Base-by-base conservation (phyloP, 2,329 filamentous ascomycete genomes). In the Penicillium sp. region DNA sequence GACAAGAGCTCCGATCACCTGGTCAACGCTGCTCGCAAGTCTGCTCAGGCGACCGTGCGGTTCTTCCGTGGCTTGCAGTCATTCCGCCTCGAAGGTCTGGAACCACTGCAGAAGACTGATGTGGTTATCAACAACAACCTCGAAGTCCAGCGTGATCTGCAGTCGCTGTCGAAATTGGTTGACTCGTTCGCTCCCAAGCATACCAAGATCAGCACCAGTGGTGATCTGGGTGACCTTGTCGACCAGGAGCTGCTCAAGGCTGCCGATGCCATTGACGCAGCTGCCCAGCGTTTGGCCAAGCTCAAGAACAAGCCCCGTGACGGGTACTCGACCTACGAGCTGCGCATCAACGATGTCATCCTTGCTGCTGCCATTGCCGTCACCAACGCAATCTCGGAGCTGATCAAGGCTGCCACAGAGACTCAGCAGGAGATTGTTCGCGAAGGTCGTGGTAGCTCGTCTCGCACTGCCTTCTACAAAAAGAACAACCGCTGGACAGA, bases 401-500 rank as follows among this genome's bases (percentile, higher is more conserved):
- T 99, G 55, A 97, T 99, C 80, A 93, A 94, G 75, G 94, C 94
- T 1, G 94, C 94, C 7, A 95, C 93, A 0, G 86, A 84, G 17
- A 95, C 93, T 1, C 94, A 99, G 73, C 87, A 96, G 72, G 94
- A 99, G 77, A 99, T 99, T 69, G 94, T 99, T 41, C 88, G 91
- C 62, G 91, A 96, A 60, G 94, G 94, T 8, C 88, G 90, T 19
- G 94, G 94, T 35, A 89, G 88, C 26, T 90, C 90, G 49, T 95
- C 91, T 42, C 85, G 88, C 55, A 95, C 92, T 2, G 91, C 92
- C 25, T 99, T 99, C 75, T 99, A 99, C 86, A 97, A 97, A 84
- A 97, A 97, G 81, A 97, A 99, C 83, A 99, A 97, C 78, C 86
- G 94, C 50, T 99, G 94, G 94, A 99, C 94, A 0, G 94, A 99